A percentile compares a stretch with the other conserved stretches of the same genome.
Evolutionary conservation across 78 protist genomes (phyloP).

Genomic region (Dictyostelium citrinum): DNA sequence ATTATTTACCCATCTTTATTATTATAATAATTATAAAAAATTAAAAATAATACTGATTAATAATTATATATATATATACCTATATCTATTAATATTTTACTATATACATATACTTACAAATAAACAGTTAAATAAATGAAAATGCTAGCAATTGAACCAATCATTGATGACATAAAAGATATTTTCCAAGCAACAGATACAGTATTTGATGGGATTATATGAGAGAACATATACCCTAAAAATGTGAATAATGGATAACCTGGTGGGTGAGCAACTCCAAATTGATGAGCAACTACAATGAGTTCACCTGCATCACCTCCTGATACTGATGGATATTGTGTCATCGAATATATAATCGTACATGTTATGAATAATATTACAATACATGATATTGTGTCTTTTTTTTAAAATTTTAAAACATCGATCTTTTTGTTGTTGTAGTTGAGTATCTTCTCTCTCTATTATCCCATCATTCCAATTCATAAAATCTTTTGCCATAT

Average conservation of each 20-base stretch:
- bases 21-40: background rate
- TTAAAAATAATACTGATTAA: no score
- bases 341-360: conserved; percentile 50
- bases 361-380: conserved; percentile 10
- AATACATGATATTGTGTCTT: background rate
- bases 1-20: conserved; percentile 26
- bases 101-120: conserved; percentile 37
- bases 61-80: no score
- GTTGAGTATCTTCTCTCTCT: background rate
- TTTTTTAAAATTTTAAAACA: background rate
- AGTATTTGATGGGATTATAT: background rate
- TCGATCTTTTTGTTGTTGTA: background rate
- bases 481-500: conserved; percentile 53
- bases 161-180: conserved; percentile 60
- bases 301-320: conserved; percentile 92
- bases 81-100: no score
- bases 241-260: conserved; percentile 87
- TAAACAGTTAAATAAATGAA: conserved; percentile 42
- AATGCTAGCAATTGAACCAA: conserved; percentile 15
- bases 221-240: conserved; percentile 45
- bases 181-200: conserved; percentile 50
- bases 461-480: conserved; percentile 47
- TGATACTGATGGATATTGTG: conserved; percentile 82
- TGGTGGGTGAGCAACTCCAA: conserved; percentile 89
- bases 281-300: conserved; percentile 51